These are phyloP conservation scores for Crassisporium funariophilum DNA, from an alignment of 768 basidiomycete species.

Conservation along the genomic window DNA sequence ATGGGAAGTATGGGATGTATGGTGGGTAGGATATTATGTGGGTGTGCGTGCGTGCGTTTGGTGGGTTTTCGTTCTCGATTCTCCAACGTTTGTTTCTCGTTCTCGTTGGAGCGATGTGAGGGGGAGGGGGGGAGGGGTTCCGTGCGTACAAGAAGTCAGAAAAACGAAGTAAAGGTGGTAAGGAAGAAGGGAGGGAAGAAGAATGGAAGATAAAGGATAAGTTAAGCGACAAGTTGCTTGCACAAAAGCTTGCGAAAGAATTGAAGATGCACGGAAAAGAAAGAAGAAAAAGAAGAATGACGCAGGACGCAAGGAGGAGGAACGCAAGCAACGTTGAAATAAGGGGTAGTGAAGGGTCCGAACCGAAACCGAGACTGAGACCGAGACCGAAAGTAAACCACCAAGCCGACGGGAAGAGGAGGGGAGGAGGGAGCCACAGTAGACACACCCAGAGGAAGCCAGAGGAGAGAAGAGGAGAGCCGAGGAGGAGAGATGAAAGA, in stretches of 20 bases:
- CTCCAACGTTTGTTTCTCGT: no score
- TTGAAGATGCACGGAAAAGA: slow-evolving; percentile 3
- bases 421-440: no score
- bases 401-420: no score
- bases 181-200: slow-evolving; percentile 3
- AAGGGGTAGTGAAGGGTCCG: neutral
- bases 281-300: slow-evolving; percentile 7
- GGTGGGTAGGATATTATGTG: no score
- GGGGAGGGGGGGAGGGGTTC: slow-evolving; percentile 25
- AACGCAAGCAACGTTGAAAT: slow-evolving; percentile 11
- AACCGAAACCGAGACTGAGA: neutral
- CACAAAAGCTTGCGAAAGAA: slow-evolving; percentile 7
- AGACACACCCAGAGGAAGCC: no score
- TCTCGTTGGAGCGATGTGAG: neutral
- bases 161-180: no score
- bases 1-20: no score
- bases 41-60: no score
- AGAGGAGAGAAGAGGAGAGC: no score
- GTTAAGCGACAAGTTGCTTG: slow-evolving; percentile 7
- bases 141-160: slow-evolving; percentile 1
- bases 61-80: no score
- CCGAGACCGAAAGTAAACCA: no score
- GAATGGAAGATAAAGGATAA: slow-evolving; percentile 16
- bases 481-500: slow-evolving; percentile 3
- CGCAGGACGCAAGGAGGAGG: slow-evolving; percentile 24